phyloP scores from a whole-genome alignment of 2,329 filamentous ascomycete genomes.

The Parasarocladium wereldwijsianum region DNA sequence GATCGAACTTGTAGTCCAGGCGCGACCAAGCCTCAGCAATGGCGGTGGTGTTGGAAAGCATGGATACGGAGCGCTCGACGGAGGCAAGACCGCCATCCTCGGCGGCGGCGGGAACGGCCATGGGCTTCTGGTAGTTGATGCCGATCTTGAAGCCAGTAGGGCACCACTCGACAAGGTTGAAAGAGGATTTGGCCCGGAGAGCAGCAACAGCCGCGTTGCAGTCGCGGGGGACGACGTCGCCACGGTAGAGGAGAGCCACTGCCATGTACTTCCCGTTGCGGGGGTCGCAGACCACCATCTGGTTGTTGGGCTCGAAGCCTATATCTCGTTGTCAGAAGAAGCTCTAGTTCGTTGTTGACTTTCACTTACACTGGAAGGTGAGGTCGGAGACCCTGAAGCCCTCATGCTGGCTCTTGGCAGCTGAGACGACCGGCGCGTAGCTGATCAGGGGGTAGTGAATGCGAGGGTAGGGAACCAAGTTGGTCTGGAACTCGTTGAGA shows the following conservation, averaged over 20 bases:
- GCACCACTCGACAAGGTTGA: slow-evolving; percentile 65
- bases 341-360: slow-evolving; percentile 3
- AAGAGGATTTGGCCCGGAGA: slow-evolving; percentile 56
- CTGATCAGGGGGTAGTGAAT: slow-evolving; percentile 63
- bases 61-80: slow-evolving; percentile 50
- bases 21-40: slow-evolving; percentile 61
- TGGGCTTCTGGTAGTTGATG: slow-evolving; percentile 59
- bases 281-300: slow-evolving; percentile 64
- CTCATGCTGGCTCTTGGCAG: slow-evolving; percentile 68
- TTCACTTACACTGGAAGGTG: slow-evolving; percentile 53
- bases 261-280: slow-evolving; percentile 68
- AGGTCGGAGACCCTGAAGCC: slow-evolving; percentile 75
- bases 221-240: slow-evolving; percentile 56
- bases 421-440: slow-evolving; percentile 57
- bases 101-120: slow-evolving; percentile 38
- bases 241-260: slow-evolving; percentile 56
- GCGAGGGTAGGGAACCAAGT: slow-evolving; percentile 58
- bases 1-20: slow-evolving; percentile 61
- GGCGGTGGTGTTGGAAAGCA: slow-evolving; percentile 63
- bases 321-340: neutral
- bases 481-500: slow-evolving; percentile 66
- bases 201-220: slow-evolving; percentile 51
- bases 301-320: slow-evolving; percentile 68
- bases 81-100: slow-evolving; percentile 44
- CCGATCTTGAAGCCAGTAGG: slow-evolving; percentile 64